These are phyloP conservation scores for Tulasnella calospora DNA, from an alignment of 768 basidiomycete species.

Conservation along the genomic window DNA sequence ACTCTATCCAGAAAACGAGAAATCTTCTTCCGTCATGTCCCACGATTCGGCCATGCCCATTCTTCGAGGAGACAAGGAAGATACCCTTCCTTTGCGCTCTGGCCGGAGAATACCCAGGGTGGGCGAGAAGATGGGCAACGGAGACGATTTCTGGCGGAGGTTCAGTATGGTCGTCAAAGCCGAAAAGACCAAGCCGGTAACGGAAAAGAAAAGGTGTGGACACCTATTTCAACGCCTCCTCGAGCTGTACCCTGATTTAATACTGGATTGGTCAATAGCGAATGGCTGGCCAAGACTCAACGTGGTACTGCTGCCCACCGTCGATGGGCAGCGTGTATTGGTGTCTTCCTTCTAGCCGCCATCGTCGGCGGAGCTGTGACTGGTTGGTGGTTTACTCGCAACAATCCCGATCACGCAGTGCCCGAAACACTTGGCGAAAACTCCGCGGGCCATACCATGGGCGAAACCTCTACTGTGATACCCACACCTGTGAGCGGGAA, in stretches of 20 bases:
- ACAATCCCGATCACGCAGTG: conserved; percentile 22
- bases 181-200: conserved; percentile 14
- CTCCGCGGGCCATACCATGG: conserved; percentile 4
- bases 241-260: neutral
- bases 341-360: conserved; percentile 18
- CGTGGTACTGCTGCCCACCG: neutral
- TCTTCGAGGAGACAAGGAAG: conserved; percentile 27
- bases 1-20: neutral
- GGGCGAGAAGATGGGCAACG: conserved; percentile 22
- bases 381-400: conserved; percentile 22
- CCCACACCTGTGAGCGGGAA: conserved; percentile 5
- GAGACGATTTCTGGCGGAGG: conserved; percentile 29
- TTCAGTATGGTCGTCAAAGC: conserved; percentile 30
- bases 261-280: neutral
- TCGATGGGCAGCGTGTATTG: conserved; percentile 23
- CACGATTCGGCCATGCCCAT: conserved; percentile 25
- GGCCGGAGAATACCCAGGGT: conserved; percentile 3
- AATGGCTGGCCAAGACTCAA: conserved; percentile 21
- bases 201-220: neutral
- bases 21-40: conserved; percentile 1
- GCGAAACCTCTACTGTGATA: neutral
- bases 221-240: no score
- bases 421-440: neutral
- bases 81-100: conserved; percentile 18
- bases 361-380: conserved; percentile 25